Evolutionary conservation across 1,139 yeast species (phyloP), one percentile per base, ranked within the genome.

Genomic region (Saccharomyces hybrid): DNA sequence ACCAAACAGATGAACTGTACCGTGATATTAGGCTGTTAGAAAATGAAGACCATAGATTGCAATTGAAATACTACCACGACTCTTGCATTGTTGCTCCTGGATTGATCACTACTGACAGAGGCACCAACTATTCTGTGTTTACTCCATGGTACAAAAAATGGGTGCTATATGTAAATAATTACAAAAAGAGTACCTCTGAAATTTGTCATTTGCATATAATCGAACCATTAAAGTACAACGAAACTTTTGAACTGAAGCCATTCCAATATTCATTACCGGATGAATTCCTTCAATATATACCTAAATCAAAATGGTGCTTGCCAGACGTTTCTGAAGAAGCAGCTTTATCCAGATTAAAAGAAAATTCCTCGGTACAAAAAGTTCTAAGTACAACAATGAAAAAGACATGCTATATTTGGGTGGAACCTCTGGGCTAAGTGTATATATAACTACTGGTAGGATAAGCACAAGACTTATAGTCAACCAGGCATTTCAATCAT

Each of bases 91-190:
- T 38, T 38, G 42, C 42, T 38, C 42, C 42, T 6, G 42, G 42
- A 2, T 8, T 38, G 69, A 27, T 67, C 79, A 52, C 54, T 57
- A 72, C 81, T 0, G 73, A 75, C 42, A 74, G 74, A 54, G 80
- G 81, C 0, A 72, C 76, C 1, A 81, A 76, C 48, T 78, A 74
- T 55, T 74, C 79, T 2, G 80, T 79, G 3, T 81, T 79, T 61
- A 75, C 82, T 3, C 83, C 83, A 0, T 81, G 80, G 80, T 78
- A 72, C 63, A 73, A 72, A 52, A 73, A 75, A 14, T 81, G 84
- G 84, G 62, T 69, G 3, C 62, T 64, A 7, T 62, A 68, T 50
- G 57, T 75, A 34, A 61, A 69, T 14, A 49, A 54, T 2, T 54
- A 61, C 42, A 55, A 62, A 16, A 46, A 57, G 13, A 53, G 53